These are phyloP conservation scores for Theobroma cacao DNA, from an alignment of 345 rosid species.

Conservation along the genomic window DNA sequence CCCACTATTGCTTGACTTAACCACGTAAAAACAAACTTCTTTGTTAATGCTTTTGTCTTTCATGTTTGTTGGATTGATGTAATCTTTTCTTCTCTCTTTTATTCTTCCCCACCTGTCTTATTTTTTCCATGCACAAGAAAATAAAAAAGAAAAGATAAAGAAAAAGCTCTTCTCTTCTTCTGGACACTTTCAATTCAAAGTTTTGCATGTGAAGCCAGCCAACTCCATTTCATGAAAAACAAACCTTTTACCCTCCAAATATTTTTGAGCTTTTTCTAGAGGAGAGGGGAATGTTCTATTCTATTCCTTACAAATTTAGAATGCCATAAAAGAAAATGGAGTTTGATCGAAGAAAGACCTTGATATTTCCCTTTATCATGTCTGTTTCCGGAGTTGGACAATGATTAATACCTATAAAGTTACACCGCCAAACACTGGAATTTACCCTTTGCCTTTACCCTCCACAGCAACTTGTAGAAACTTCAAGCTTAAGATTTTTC, in stretches of 20 bases:
- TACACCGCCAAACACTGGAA: not conserved
- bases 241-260: too few species aligned
- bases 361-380: not conserved
- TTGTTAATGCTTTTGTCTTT: not conserved
- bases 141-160: not conserved
- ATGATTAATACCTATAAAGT: not conserved
- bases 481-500: not conserved
- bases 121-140: not conserved
- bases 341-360: not conserved
- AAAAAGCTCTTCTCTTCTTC: too few species aligned
- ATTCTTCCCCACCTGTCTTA: not conserved
- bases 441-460: not conserved
- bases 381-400: not conserved
- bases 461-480: too few species aligned
- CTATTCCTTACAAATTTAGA: not conserved
- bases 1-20: not conserved
- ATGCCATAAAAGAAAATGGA: not conserved
- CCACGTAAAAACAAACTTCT: not conserved
- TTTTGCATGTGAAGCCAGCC: not conserved
- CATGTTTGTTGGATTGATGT: not conserved
- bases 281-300: not conserved
- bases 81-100: not conserved
- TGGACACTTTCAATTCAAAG: not conserved
- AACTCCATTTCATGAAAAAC: not conserved
- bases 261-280: not conserved